Conservation (phyloP, 129 eudicot species). For the Mikania micrantha region DNA sequence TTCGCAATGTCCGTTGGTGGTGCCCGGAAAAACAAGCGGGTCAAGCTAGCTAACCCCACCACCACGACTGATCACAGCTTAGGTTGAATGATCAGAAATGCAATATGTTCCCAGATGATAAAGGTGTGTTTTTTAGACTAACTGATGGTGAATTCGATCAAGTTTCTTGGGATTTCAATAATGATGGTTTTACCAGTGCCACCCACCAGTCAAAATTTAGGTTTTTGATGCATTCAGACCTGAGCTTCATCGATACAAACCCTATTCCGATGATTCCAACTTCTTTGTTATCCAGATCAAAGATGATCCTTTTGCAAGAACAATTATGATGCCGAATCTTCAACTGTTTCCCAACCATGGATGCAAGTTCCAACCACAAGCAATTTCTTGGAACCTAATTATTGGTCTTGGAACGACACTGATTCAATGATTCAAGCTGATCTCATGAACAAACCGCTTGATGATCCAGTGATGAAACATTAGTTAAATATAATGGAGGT, state of each 20-base stretch:
- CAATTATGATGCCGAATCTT: slow-evolving; percentile 14
- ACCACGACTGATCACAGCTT: slow-evolving; percentile 4
- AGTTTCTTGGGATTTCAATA: slow-evolving; percentile 32
- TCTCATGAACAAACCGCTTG: slow-evolving; percentile 63
- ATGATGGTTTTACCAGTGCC: slow-evolving; percentile 7
- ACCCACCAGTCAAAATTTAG: slow-evolving; percentile 34
- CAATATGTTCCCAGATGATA: slow-evolving; percentile 14
- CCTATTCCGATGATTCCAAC: slow-evolving; percentile 17
- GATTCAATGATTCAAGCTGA: slow-evolving; percentile 48
- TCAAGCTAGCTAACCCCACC: slow-evolving; percentile 15
- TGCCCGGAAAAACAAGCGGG: slow-evolving; percentile 81
- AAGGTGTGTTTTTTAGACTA: slow-evolving; percentile 20
- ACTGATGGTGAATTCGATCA: slow-evolving; percentile 14
- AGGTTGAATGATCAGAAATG: slow-evolving; percentile 16
- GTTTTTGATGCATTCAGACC: slow-evolving; percentile 37
- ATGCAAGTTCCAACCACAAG: slow-evolving; percentile 29
- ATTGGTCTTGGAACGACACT: slow-evolving; percentile 77
- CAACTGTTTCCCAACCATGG: slow-evolving; percentile 37
- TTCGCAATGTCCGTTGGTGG: slow-evolving; percentile 91
- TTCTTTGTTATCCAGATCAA: slow-evolving; percentile 29
- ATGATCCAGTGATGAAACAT: slow-evolving; percentile 44
- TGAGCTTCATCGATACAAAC: slow-evolving; percentile 30
- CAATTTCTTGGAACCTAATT: slow-evolving; percentile 32
- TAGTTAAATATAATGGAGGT: slow-evolving; percentile 1
- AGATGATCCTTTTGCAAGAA: slow-evolving; percentile 35